Evolutionary conservation across 768 basidiomycete genomes (phyloP).

Genomic region (Calocybe cyanea): DNA sequence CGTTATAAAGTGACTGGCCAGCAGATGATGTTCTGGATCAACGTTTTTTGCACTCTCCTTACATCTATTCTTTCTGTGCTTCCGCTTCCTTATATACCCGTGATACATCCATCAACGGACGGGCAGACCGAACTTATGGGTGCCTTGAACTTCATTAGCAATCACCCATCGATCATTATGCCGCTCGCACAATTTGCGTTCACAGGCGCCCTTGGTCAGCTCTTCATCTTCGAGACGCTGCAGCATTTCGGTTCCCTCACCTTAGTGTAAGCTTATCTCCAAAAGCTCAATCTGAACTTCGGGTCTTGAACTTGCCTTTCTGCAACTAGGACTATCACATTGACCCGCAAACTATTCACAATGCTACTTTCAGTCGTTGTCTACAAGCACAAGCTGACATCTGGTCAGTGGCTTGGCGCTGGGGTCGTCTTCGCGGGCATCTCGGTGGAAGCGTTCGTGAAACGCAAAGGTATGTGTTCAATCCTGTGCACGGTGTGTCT

Average conservation of each 20-base stretch:
- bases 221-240: constrained; percentile 97
- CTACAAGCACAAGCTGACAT: constrained; percentile 80
- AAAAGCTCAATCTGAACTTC: background rate
- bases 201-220: constrained; percentile 90
- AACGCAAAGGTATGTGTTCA: constrained; percentile 78
- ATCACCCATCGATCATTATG: constrained; percentile 68
- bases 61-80: constrained; percentile 67
- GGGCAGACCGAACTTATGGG: constrained; percentile 59
- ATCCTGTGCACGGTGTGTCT: no score
- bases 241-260: constrained; percentile 90
- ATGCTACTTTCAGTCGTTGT: constrained; percentile 94
- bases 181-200: constrained; percentile 84
- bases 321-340: constrained; percentile 77
- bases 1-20: constrained; percentile 74
- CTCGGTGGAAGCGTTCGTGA: constrained; percentile 88
- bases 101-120: constrained; percentile 66
- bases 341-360: constrained; percentile 95
- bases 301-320: constrained; percentile 3
- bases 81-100: constrained; percentile 78
- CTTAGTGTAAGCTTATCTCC: constrained; percentile 54
- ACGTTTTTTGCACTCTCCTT: constrained; percentile 75
- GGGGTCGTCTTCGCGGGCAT: constrained; percentile 94
- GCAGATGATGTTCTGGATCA: constrained; percentile 99
- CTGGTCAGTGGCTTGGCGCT: constrained; percentile 92
- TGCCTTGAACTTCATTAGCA: constrained; percentile 69